A percentile compares a stretch with the other conserved stretches of the same genome.
These are phyloP conservation scores for Hyphopichia burtonii DNA, from an alignment of 1,139 yeast genomes.

Conservation along the genomic window DNA sequence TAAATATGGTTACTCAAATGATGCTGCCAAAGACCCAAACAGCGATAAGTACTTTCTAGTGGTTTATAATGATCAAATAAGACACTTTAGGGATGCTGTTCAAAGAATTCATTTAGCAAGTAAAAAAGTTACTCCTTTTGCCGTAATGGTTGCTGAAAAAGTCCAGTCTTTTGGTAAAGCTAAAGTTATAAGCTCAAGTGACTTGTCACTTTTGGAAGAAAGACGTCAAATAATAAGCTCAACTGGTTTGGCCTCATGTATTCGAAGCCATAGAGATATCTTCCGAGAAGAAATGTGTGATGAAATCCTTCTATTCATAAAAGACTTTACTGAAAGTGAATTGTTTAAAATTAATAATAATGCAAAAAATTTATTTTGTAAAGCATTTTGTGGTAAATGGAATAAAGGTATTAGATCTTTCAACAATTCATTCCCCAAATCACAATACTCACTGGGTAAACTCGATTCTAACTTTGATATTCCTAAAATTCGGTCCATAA, in stretches of 20 bases:
- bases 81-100: conserved; percentile 73
- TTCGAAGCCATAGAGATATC: conserved; percentile 65
- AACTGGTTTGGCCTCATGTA: conserved; percentile 67
- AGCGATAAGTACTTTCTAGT: conserved; percentile 56
- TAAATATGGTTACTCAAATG: conserved; percentile 26
- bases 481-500: conserved; percentile 29
- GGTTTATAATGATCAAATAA: conserved; percentile 76
- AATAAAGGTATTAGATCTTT: conserved; percentile 35
- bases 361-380: conserved; percentile 53
- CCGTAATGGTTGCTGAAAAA: conserved; percentile 67
- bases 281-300: conserved; percentile 83
- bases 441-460: conserved; percentile 28
- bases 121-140: conserved; percentile 63
- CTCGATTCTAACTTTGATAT: conserved; percentile 31
- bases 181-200: conserved; percentile 56
- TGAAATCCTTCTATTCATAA: conserved; percentile 65
- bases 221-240: conserved; percentile 54
- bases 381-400: conserved; percentile 57
- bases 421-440: not conserved
- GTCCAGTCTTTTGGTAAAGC: conserved; percentile 71
- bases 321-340: conserved; percentile 56
- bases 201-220: conserved; percentile 49
- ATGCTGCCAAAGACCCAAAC: conserved; percentile 39
- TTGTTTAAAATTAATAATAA: conserved; percentile 49
- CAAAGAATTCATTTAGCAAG: conserved; percentile 66